Base-by-base conservation (phyloP, 257 asterid genomes). In the Petrea volubilis region DNA sequence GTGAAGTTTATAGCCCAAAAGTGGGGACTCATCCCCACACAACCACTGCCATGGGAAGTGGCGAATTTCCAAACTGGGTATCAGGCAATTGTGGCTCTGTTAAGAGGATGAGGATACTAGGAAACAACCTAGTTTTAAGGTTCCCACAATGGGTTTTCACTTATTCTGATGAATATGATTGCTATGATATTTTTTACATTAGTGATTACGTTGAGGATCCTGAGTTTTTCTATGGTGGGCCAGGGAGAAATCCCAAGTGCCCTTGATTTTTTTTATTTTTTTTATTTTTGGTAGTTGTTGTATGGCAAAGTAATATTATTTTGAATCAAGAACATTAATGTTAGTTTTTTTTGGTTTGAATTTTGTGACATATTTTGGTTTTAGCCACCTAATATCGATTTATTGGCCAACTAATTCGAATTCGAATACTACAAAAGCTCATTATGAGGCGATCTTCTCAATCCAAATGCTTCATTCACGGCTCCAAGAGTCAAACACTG, bases 151-250 rank as follows among this genome's bases (percentile, higher is more conserved):
- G 79, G 82, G 80, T 70, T 5, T 18, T 50, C 43, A 18, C 59
- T 4, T 88, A 70, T 20, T 1, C 87, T 0, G 93, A 91, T 33
- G 97, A 91, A 76, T 84, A 68, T 34, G 31, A 79, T 5, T 91
- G 97, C 47, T 91, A 91, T 51, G 68, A 65, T 15, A 9, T 51
- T 18, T 72, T 13, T 2, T 82, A 38, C 23, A 1, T 78, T 2
- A 33, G 43, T 56, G 95, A 85, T 61, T 88, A 81, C 78, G 76
- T 82, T 23, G 62, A 38, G 15, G 95, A 91, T 24, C 96, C 96
- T 50, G 93, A 87, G 79, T 85, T 90, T 27, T 84, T 72, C 58
- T 90, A 72, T 84, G 96, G 93, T 40, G 96, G 96, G 0, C 95
- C 96, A 3, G 95, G 92, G 28, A 74, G 81, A 23, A 76, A 28